Evolutionary conservation across 2,329 filamentous ascomycete species (phyloP), one percentile per base, ranked within the genome.

Genomic region (Ophiostoma perfectum): DNA sequence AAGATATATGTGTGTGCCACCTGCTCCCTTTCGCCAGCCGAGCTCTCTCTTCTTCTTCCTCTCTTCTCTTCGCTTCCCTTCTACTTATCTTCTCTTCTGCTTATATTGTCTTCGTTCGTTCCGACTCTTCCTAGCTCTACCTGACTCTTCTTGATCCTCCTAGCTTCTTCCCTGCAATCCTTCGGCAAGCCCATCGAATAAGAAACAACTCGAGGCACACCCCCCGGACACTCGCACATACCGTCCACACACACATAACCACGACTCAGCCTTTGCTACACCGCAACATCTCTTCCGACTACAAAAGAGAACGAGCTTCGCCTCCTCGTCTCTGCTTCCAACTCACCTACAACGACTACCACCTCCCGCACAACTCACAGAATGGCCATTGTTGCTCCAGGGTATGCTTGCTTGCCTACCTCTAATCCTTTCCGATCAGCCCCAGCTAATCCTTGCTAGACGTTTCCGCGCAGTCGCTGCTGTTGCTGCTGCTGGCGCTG

Each of bases 381-480:
- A 27, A 55, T 55, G 49, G 49, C 49, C 49, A 55, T 55, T n/a
- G 49, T 55, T 12, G 49, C 49, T 55, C n/a, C 49, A 36, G 49
- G 49, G 49, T 55, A 55, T 36, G 49, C 45, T 16, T 52, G 42
- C 45, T 47, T 47, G 45, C 14, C n/a, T 47, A 27, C 0, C 45
- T 47, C 9, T 44, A 8, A 2, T 44, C 12, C 42, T 1, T 5
- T 44, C 42, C 2, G 8, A 52, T 18, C 16, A 18, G 27, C 27
- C 27, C 47, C 27, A 55, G 27, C n/a, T 9, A 39, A 67, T 36
- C 52, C 7, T 7, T 27, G 27, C 27, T 44, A 79, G 80, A 63
- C 80, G 80, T 68, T 77, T 78, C 70, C 80, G 77, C 27, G 76
- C 76, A 65, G 73, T 81, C 39, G 72, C 79, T 44, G 65, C 77